A percentile compares a stretch with the other conserved stretches of the same genome.
phyloP scores from a whole-genome alignment of 1,139 yeast genomes.

The Magnusiomyces sp. region DNA sequence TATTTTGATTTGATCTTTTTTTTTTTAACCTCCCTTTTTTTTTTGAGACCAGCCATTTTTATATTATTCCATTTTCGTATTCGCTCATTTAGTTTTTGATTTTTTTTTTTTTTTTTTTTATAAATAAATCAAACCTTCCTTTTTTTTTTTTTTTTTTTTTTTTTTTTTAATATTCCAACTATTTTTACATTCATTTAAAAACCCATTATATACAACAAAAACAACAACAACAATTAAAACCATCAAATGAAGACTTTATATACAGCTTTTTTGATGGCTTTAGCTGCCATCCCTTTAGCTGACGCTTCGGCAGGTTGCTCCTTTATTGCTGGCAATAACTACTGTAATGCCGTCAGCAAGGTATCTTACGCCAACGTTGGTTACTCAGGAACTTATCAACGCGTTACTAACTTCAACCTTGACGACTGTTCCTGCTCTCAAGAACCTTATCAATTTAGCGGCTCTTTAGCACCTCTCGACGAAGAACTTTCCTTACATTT shows the following conservation, averaged over 20 bases:
- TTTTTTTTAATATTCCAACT: not conserved
- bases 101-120: not conserved
- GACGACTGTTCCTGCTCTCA: slow-evolving; percentile 56
- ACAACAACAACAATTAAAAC: not conserved
- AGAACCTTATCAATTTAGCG: slow-evolving; percentile 49
- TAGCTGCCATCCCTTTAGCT: slow-evolving; percentile 4
- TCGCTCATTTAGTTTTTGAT: not conserved
- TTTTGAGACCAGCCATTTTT: not conserved
- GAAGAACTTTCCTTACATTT: slow-evolving; percentile 89
- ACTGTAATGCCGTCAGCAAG: slow-evolving; percentile 63
- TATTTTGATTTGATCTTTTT: not conserved
- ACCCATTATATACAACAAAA: not conserved
- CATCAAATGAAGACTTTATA: not conserved
- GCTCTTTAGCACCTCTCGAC: slow-evolving; percentile 71
- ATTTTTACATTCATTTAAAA: not conserved
- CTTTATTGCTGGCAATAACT: slow-evolving; percentile 58
- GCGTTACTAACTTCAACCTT: slow-evolving; percentile 63
- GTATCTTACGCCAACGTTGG: slow-evolving; percentile 68
- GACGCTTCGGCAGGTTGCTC: slow-evolving; percentile 18
- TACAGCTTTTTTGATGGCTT: not conserved
- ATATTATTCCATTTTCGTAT: not conserved
- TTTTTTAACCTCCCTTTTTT: not conserved
- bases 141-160: not conserved
- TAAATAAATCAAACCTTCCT: not conserved
- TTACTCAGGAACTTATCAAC: slow-evolving; percentile 65